Base-by-base conservation (phyloP, 805 yeast species). In the Pichia thaimueangensis region DNA sequence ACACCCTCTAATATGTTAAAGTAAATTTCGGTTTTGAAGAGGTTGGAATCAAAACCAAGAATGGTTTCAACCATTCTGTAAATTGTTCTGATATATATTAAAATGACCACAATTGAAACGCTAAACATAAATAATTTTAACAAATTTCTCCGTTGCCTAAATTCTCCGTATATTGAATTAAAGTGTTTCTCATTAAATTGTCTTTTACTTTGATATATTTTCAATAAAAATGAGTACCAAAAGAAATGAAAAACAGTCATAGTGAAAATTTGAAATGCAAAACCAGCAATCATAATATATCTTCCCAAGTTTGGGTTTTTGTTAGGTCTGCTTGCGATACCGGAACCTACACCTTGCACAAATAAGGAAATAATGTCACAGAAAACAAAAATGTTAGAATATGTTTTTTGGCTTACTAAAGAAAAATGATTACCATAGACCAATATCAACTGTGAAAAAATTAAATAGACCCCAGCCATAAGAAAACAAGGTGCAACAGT, bases 401-500 rank as follows among this genome's bases (percentile, higher is more conserved):
- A 79, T 50, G 62, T 60, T 62, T 70, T 64, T 12, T 86, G 85
- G 44, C 59, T 65, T 23, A 73, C 38, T 6, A 58, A 27, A 0
- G 86, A 75, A 51, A 59, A 78, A 17, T 64, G 52, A 40, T 64
- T 62, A 5, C 86, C 86, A 52, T 75, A 78, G 1, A 83, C 58
- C 43, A 76, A 76, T 39, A 75, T 64, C 29, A 80, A 48, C 57
- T 82, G 79, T 8, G 80, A 84, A 47, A 86, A 59, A 42, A 78
- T 67, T 50, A 71, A 79, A 61, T 86, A 86, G 3, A 85, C 66
- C 2, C 87, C 93, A 7, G 81, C 94, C 82, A 82, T 80, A 30
- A 82, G 66, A 57, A 85, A 80, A 6, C 82, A 83, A 0, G 95
- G 95, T 0, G 85, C 87, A 35, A 86, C 60, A 0, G 87, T 82